Percentiles rank a stretch among this genome's conserved stretches.
phyloP scores from a whole-genome alignment of 2,329 filamentous ascomycete species.

The Aureobasidium pullulans region DNA sequence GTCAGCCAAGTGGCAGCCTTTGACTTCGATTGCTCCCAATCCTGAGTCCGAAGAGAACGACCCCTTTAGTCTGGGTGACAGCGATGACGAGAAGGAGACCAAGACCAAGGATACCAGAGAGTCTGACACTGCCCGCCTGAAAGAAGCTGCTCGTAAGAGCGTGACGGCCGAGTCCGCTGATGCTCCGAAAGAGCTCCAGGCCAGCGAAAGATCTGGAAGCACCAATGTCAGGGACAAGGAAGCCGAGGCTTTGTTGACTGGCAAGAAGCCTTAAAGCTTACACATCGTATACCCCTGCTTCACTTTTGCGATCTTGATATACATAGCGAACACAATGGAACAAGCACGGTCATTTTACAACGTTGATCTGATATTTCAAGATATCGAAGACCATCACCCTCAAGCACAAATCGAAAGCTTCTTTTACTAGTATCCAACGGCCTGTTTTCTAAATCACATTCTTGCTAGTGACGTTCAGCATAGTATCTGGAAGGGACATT shows the following conservation, averaged over 20 bases:
- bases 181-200: constrained; percentile 25
- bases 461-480: too few species aligned
- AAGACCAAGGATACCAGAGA: constrained; percentile 58
- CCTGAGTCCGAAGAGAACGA: constrained; percentile 83
- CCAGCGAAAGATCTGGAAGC: constrained; percentile 35
- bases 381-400: neutral
- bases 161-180: constrained; percentile 38
- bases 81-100: constrained; percentile 79
- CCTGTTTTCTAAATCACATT: neutral
- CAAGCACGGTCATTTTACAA: neutral
- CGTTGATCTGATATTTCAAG: neutral
- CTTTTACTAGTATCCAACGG: neutral
- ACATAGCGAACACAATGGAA: neutral
- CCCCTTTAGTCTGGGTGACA: constrained; percentile 92
- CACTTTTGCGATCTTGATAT: neutral
- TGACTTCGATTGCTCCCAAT: constrained; percentile 75
- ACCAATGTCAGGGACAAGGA: constrained; percentile 38
- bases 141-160: constrained; percentile 45
- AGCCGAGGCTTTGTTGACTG: constrained; percentile 37
- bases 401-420: too few species aligned
- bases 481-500: too few species aligned
- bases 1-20: constrained; percentile 92
- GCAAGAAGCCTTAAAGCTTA: constrained; percentile 13
- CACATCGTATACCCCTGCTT: neutral
- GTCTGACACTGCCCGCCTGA: constrained; percentile 45